Evolutionary conservation across 2,329 filamentous ascomycete genomes (phyloP).

Genomic region (Nannizzia gypsea): DNA sequence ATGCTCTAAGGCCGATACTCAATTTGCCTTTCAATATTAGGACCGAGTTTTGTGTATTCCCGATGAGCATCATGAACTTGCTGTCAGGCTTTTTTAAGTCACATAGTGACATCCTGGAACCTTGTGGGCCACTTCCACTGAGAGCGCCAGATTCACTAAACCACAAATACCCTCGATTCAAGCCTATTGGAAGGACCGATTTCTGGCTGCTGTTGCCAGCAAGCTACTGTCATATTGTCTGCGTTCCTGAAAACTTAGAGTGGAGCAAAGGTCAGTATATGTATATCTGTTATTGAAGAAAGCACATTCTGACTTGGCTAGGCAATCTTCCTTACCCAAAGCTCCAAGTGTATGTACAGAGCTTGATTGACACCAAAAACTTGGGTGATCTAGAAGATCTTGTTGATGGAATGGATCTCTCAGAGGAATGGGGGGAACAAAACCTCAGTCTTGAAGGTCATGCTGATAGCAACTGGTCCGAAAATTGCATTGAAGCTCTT

Average conservation of each 20-base stretch:
- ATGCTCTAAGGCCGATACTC: no score
- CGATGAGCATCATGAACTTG: constrained; percentile 10
- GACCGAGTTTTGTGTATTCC: constrained; percentile 12
- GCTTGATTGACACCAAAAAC: constrained; percentile 20
- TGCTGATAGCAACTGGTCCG: constrained; percentile 21
- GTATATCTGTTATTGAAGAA: no score
- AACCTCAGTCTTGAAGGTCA: constrained; percentile 20
- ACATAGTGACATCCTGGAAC: constrained; percentile 10
- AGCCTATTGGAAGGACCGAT: constrained; percentile 4
- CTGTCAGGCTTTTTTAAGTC: constrained; percentile 11
- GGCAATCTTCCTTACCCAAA: constrained; percentile 17
- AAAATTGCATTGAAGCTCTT: not conserved
- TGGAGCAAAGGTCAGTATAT: no score
- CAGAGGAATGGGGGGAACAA: constrained; percentile 20
- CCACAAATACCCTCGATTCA: constrained; percentile 15
- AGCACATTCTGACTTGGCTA: no score
- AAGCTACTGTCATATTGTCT: no score
- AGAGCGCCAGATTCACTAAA: constrained; percentile 6
- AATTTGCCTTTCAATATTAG: constrained; percentile 9
- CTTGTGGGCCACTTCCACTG: constrained; percentile 12
- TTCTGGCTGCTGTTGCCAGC: no score
- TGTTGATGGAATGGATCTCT: constrained; percentile 22
- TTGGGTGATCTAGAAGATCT: constrained; percentile 21
- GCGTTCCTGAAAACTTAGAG: no score
- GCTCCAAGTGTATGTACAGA: constrained; percentile 20